Evolutionary conservation across 306 rosid species (phyloP).

Genomic region (Trifolium pratense): DNA sequence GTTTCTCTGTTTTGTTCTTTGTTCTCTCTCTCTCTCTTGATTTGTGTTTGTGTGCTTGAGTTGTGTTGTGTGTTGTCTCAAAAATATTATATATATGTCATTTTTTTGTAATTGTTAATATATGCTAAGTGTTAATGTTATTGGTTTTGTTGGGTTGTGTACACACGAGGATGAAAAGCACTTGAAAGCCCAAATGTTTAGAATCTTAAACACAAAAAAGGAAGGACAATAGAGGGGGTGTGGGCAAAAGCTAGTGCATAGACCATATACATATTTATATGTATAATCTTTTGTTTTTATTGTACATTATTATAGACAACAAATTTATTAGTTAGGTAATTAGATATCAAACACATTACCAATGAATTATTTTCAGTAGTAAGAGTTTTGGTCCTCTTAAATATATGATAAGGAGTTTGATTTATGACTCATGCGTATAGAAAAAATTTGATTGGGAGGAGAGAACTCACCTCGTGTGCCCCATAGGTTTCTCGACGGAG

Average conservation of each 20-base stretch:
- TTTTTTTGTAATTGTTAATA: background rate
- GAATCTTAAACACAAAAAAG: background rate
- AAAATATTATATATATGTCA: conserved; percentile 14
- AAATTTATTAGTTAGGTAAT: background rate
- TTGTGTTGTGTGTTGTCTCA: conserved; percentile 26
- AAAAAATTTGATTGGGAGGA: no score
- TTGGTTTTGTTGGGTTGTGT: background rate
- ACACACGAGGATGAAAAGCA: conserved; percentile 33
- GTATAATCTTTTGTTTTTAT: background rate
- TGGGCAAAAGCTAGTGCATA: conserved; percentile 4
- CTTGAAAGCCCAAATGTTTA: background rate
- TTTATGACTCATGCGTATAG: no score
- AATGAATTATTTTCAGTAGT: no score
- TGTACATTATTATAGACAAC: background rate
- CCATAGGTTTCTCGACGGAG: no score
- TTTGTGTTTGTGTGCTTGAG: conserved; percentile 36
- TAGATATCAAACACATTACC: background rate
- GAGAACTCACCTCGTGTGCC: no score
- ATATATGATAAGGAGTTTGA: no score
- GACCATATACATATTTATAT: background rate
- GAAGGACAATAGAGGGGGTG: conserved; percentile 9
- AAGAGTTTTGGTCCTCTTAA: no score
- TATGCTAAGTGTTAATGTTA: background rate
- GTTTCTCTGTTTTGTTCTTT: background rate
- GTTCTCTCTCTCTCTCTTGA: conserved; percentile 26